A percentile compares a stretch with the other conserved stretches of the same genome.
These are phyloP conservation scores for Paraconiothyrium brasiliense DNA, from an alignment of 2,329 filamentous ascomycete species.

Conservation along the genomic window DNA sequence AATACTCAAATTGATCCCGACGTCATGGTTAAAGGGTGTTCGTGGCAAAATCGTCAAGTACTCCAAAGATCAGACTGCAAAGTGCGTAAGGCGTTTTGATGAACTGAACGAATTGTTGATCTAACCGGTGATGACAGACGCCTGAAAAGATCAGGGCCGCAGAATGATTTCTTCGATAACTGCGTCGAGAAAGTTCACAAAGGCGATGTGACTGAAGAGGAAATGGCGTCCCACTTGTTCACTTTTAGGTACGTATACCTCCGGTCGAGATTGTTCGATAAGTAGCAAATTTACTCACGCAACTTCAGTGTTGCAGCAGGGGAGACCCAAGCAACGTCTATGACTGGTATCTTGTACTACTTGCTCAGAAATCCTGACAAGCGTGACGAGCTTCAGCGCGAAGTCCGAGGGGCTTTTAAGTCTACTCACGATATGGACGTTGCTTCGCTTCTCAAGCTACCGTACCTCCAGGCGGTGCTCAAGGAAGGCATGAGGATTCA, in stretches of 20 bases:
- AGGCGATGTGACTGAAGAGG: slow-evolving; percentile 7
- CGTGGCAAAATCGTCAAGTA: slow-evolving; percentile 5
- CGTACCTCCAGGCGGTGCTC: slow-evolving; percentile 31
- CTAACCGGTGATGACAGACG: not conserved
- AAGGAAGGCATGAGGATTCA: slow-evolving; percentile 31
- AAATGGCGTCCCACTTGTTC: slow-evolving; percentile 8
- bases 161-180: slow-evolving; percentile 5
- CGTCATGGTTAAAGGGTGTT: not conserved
- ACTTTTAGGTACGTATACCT: slow-evolving; percentile 1
- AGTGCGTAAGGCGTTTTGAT: not conserved
- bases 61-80: slow-evolving; percentile 11
- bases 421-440: slow-evolving; percentile 31
- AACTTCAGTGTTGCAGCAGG: slow-evolving; percentile 38
- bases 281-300: not conserved
- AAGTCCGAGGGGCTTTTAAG: slow-evolving; percentile 27
- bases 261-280: not conserved
- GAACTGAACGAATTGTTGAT: not conserved
- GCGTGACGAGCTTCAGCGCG: slow-evolving; percentile 25
- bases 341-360: slow-evolving; percentile 42
- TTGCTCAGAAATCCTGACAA: slow-evolving; percentile 29
- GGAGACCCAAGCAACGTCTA: slow-evolving; percentile 49
- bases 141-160: not conserved
- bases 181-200: slow-evolving; percentile 1
- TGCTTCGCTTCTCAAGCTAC: slow-evolving; percentile 19
- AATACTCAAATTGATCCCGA: not conserved